Evolutionary conservation across 1,139 yeast species (phyloP).

Genomic region (Zhuliangozyma blackwelliae): DNA sequence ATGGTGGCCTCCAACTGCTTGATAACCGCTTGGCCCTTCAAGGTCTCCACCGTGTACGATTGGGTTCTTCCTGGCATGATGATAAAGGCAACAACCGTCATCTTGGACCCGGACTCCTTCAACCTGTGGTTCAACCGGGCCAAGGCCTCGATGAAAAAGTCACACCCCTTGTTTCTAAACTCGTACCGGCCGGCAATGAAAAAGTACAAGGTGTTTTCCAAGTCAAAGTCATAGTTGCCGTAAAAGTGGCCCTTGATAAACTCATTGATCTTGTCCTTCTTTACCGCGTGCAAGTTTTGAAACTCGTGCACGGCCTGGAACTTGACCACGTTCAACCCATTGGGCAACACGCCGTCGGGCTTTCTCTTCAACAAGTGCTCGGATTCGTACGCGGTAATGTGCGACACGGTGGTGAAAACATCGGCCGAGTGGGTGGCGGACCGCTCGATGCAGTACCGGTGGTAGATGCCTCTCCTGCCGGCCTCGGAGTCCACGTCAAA

Average conservation of each 20-base stretch:
- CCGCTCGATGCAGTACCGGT: constrained; percentile 93
- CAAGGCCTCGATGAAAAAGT: constrained; percentile 86
- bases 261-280: constrained; percentile 89
- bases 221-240: constrained; percentile 92
- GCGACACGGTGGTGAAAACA: constrained; percentile 95
- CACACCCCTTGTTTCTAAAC: constrained; percentile 95
- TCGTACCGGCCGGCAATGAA: constrained; percentile 98
- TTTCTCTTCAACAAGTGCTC: constrained; percentile 91
- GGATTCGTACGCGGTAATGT: constrained; percentile 91
- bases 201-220: constrained; percentile 89
- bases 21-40: constrained; percentile 94
- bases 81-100: constrained; percentile 95
- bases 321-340: constrained; percentile 92
- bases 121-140: constrained; percentile 88
- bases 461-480: constrained; percentile 95
- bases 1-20: constrained; percentile 88
- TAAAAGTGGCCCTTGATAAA: constrained; percentile 96
- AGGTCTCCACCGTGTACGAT: constrained; percentile 92
- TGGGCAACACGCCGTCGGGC: constrained; percentile 97
- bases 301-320: constrained; percentile 97
- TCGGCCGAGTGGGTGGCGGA: constrained; percentile 96
- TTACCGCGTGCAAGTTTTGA: constrained; percentile 90
- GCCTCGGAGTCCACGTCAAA: constrained; percentile 98
- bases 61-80: constrained; percentile 97
- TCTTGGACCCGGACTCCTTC: constrained; percentile 76